A percentile compares a stretch with the other conserved stretches of the same genome.
These are phyloP conservation scores for peach (Prunus persica) DNA, from an alignment of 306 rosid species.

Conservation along the genomic window DNA sequence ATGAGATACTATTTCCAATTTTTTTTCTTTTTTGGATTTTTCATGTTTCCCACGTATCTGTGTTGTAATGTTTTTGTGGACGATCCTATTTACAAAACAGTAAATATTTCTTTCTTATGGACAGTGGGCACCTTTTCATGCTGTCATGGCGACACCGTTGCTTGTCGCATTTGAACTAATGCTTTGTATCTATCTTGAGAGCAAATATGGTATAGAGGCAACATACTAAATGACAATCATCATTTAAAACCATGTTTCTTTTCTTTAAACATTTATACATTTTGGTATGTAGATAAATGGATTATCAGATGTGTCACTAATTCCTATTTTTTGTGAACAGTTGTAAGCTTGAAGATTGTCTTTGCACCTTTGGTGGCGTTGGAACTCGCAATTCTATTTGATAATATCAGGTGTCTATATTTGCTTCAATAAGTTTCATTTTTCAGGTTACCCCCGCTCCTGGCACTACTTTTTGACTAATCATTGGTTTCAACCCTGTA, in stretches of 20 bases:
- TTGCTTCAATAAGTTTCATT: background rate
- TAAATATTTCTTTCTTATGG: slow-evolving; percentile 25
- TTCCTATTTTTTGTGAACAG: slow-evolving; percentile 41
- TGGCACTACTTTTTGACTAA: background rate
- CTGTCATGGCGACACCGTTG: slow-evolving; percentile 71
- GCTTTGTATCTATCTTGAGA: slow-evolving; percentile 73
- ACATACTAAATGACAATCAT: slow-evolving; percentile 14
- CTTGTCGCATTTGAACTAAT: slow-evolving; percentile 92
- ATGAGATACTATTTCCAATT: slow-evolving; percentile 25
- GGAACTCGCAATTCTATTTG: slow-evolving; percentile 71
- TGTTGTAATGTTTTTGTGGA: background rate
- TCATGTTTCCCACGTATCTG: slow-evolving; percentile 6
- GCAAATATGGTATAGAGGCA: slow-evolving; percentile 50
- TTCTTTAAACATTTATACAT: background rate
- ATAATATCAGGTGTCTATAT: slow-evolving; percentile 70
- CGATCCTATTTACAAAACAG: background rate
- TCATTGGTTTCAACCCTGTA: slow-evolving; percentile 5
- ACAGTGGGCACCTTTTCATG: slow-evolving; percentile 99
- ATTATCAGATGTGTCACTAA: background rate
- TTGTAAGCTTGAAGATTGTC: slow-evolving; percentile 71
- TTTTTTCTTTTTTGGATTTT: background rate
- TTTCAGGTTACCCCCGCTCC: background rate
- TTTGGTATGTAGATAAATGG: background rate
- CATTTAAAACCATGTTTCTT: slow-evolving; percentile 5
- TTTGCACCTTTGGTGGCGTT: slow-evolving; percentile 73